These are phyloP conservation scores for Lodderomyces jiufengensis DNA, from an alignment of 1,139 yeast genomes.

Conservation along the genomic window DNA sequence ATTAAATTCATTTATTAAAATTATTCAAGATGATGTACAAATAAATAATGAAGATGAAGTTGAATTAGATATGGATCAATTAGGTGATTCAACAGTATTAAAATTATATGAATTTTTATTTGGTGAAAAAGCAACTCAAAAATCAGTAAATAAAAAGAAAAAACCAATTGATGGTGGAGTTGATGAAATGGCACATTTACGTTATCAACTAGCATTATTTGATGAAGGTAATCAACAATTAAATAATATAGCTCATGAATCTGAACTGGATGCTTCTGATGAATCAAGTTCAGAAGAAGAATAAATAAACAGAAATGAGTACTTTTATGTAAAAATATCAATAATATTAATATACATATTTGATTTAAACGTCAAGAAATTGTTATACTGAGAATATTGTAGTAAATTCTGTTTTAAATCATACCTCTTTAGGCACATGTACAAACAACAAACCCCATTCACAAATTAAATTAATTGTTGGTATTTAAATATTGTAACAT, in stretches of 20 bases:
- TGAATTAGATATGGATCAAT: constrained; percentile 92
- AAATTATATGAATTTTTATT: constrained; percentile 80
- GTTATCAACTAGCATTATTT: constrained; percentile 76
- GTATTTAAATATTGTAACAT: no score
- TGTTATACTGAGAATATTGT: no score
- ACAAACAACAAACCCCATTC: no score
- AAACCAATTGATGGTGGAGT: constrained; percentile 57
- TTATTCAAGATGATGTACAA: constrained; percentile 83
- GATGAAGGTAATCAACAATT: constrained; percentile 35
- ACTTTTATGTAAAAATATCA: no score
- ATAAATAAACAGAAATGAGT: no score
- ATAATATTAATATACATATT: no score
- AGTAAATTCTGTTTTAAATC: no score
- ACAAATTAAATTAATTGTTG: no score
- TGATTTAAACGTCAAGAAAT: no score
- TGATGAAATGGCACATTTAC: constrained; percentile 79
- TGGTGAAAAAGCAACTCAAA: constrained; percentile 48
- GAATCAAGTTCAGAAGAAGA: constrained; percentile 70
- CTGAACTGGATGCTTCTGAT: constrained; percentile 45
- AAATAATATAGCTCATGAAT: constrained; percentile 26
- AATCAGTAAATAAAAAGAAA: constrained; percentile 44
- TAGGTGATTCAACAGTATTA: constrained; percentile 79
- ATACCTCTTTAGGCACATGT: no score
- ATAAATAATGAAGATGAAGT: constrained; percentile 77
- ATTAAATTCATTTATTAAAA: constrained; percentile 76